Percentiles rank a stretch among this genome's conserved stretches.
These are phyloP conservation scores for Kwoniella shivajii DNA, from an alignment of 1,284 basidiomycete genomes.

Conservation along the genomic window DNA sequence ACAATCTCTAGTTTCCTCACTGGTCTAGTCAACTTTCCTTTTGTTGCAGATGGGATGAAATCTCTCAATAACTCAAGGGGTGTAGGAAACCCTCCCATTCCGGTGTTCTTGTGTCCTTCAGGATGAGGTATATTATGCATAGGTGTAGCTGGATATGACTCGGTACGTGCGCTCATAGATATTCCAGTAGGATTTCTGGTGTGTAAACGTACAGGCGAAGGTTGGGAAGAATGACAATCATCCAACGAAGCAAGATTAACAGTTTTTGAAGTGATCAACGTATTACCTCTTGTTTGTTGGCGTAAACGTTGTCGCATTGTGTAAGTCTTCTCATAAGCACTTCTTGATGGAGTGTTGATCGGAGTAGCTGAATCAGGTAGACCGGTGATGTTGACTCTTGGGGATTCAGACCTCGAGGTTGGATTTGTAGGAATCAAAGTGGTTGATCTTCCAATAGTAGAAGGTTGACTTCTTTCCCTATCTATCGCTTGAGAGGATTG, in stretches of 20 bases:
- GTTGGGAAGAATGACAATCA: not conserved
- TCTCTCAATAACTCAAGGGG: slow-evolving; percentile 18
- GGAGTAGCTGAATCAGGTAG: not conserved
- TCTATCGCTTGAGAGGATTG: not conserved
- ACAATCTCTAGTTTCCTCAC: slow-evolving; percentile 7
- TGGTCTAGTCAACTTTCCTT: slow-evolving; percentile 12
- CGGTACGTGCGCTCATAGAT: not conserved
- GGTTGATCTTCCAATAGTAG: slow-evolving; percentile 12
- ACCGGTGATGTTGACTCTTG: slow-evolving; percentile 5
- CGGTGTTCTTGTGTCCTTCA: slow-evolving; percentile 20
- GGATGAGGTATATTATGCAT: slow-evolving; percentile 7
- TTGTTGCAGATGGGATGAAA: slow-evolving; percentile 13
- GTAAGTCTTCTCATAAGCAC: not conserved
- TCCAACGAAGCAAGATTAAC: slow-evolving; percentile 5
- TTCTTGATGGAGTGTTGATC: not conserved
- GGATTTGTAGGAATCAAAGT: not conserved
- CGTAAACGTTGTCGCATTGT: slow-evolving; percentile 12
- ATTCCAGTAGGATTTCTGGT: not conserved
- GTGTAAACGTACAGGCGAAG: not conserved
- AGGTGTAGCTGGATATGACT: not conserved
- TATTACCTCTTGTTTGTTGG: slow-evolving; percentile 7
- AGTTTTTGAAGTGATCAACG: not conserved
- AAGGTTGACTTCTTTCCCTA: not conserved
- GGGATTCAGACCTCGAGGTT: slow-evolving; percentile 3
- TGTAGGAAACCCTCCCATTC: slow-evolving; percentile 32